Conservation (phyloP, 495 filamentous ascomycete species). For the Tuber umbilicatum region DNA sequence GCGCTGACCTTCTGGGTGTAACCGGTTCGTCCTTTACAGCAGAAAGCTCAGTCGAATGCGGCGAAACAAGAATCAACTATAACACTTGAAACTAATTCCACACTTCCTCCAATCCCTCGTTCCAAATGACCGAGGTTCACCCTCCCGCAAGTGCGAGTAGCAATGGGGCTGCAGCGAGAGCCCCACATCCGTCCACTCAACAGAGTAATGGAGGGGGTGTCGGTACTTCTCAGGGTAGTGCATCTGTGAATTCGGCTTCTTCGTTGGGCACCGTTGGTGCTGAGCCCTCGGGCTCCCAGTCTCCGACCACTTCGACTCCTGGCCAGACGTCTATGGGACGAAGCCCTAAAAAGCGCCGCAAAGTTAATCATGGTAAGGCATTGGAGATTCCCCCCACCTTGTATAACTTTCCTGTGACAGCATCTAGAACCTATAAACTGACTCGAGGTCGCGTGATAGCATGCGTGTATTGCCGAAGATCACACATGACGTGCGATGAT, state of each 20-base stretch:
- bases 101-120: constrained; percentile 34
- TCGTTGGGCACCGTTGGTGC: constrained; percentile 22
- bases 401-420: constrained; percentile 35
- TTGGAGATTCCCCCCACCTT: constrained; percentile 33
- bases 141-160: constrained; percentile 35
- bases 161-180: constrained; percentile 34
- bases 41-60: constrained; percentile 36
- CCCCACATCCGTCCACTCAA: constrained; percentile 32
- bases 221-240: constrained; percentile 15
- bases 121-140: constrained; percentile 38
- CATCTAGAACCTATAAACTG: constrained; percentile 44
- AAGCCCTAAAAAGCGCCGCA: constrained; percentile 90
- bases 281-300: constrained; percentile 35
- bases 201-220: constrained; percentile 19
- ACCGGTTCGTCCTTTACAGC: constrained; percentile 32
- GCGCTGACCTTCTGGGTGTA: constrained; percentile 33
- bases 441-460: constrained; percentile 59
- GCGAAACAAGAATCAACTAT: constrained; percentile 31
- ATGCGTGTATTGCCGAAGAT: constrained; percentile 98
- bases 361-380: constrained; percentile 95
- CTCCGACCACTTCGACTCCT: constrained; percentile 38
- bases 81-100: constrained; percentile 36
- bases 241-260: constrained; percentile 20
- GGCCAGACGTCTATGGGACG: constrained; percentile 39
- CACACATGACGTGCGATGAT: constrained; percentile 99